phyloP scores from a whole-genome alignment of 2,329 filamentous ascomycete genomes.

The Alternaria arbusti region DNA sequence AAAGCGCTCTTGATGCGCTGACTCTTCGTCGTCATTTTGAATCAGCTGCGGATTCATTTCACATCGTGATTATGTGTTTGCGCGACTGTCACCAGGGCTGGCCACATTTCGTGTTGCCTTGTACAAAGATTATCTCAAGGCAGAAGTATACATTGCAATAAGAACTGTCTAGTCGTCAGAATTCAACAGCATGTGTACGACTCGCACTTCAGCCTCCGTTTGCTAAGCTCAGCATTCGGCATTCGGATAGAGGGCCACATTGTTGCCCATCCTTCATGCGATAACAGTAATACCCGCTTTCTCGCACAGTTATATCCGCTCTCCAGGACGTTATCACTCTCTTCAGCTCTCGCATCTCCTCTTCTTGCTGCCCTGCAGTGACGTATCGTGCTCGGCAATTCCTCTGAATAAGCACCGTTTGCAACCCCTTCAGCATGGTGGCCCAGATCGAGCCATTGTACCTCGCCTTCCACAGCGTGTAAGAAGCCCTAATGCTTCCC shows the following conservation, averaged over 20 bases:
- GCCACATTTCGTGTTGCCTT: no score
- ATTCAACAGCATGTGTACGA: neutral
- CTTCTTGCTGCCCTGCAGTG: neutral
- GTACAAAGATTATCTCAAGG: no score
- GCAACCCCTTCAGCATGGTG: no score
- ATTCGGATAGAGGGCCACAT: neutral
- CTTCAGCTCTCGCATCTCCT: neutral
- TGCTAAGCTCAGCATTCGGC: neutral
- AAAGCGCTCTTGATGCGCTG: neutral
- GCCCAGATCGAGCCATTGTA: no score
- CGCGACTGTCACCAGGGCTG: neutral
- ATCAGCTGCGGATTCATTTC: neutral
- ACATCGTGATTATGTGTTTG: neutral
- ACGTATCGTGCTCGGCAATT: neutral
- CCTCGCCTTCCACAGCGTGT: no score
- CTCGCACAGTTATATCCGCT: no score
- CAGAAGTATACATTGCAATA: neutral
- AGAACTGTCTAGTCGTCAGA: neutral
- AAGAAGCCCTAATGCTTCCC: no score
- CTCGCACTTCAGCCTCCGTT: neutral
- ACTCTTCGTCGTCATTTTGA: neutral
- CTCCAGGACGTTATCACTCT: neutral
- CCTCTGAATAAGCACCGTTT: neutral
- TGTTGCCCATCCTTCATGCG: no score
- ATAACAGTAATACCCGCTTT: no score